phyloP scores from a whole-genome alignment of 768 basidiomycete species.

The Lentinula aciculospora region DNA sequence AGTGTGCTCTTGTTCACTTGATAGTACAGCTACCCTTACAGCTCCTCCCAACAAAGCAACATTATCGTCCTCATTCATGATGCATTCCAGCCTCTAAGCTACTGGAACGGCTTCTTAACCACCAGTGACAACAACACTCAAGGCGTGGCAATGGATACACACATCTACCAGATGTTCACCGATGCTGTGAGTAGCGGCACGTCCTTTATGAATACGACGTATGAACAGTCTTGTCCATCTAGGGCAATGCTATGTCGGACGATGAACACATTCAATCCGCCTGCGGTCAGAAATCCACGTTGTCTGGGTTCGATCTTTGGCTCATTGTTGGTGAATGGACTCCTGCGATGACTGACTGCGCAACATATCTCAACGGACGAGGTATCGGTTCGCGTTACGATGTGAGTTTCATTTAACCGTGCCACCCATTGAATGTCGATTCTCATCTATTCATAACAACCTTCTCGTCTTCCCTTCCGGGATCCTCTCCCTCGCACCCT shows the following conservation, averaged over 20 bases:
- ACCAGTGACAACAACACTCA: constrained; percentile 31
- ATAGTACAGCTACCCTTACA: constrained; percentile 26
- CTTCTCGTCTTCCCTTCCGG: neutral
- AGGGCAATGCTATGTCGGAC: neutral
- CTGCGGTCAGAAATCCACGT: constrained; percentile 39
- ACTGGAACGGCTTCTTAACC: constrained; percentile 61
- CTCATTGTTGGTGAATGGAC: constrained; percentile 88
- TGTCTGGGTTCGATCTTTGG: constrained; percentile 64
- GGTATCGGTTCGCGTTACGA: constrained; percentile 64
- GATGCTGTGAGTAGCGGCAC: constrained; percentile 37
- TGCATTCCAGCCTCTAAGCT: constrained; percentile 70
- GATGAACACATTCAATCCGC: constrained; percentile 50
- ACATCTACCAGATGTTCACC: constrained; percentile 75
- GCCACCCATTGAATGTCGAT: neutral
- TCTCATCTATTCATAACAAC: neutral
- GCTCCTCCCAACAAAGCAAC: constrained; percentile 45
- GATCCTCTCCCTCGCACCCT: neutral
- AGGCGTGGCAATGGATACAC: constrained; percentile 76
- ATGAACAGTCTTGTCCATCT: neutral
- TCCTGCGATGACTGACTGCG: constrained; percentile 71
- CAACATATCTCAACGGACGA: constrained; percentile 80
- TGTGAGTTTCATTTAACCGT: neutral
- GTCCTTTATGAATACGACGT: neutral
- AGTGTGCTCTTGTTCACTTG: neutral
- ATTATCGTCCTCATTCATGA: constrained; percentile 68